phyloP scores from a whole-genome alignment of 805 yeast species.

The Myxozyma nipponensis region DNA sequence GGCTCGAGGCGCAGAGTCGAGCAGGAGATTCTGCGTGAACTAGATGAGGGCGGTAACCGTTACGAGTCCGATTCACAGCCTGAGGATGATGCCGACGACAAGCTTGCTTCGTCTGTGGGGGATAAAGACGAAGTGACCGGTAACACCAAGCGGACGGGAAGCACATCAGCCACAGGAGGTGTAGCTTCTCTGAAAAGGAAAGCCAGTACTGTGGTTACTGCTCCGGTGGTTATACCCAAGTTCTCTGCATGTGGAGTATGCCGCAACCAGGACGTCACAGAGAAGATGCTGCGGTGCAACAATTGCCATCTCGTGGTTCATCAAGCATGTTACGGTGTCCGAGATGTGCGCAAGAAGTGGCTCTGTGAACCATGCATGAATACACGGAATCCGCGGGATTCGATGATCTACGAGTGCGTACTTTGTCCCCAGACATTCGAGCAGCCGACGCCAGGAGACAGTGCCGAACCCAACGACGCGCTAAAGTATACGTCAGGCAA shows the following conservation, averaged over 20 bases:
- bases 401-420: conserved; percentile 50
- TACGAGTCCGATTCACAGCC: conserved; percentile 15
- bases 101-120: not conserved
- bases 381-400: conserved; percentile 52
- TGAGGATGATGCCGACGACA: conserved; percentile 7
- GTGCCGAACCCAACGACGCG: conserved; percentile 44
- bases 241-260: conserved; percentile 55
- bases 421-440: conserved; percentile 51
- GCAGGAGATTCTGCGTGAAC: conserved; percentile 50
- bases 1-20: conserved; percentile 62
- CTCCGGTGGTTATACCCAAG: not conserved
- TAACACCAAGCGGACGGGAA: not conserved
- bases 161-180: not conserved
- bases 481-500: conserved; percentile 64
- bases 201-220: not conserved
- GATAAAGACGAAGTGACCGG: conserved; percentile 23
- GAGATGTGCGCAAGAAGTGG: conserved; percentile 48
- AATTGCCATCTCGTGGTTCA: conserved; percentile 72
- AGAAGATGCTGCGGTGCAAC: conserved; percentile 52
- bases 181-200: not conserved
- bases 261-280: conserved; percentile 38
- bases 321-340: conserved; percentile 61
- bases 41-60: conserved; percentile 38
- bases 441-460: conserved; percentile 2
- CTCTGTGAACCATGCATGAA: conserved; percentile 76